Conservation (phyloP, 2,329 filamentous ascomycete genomes). For the Xylariales sp. region DNA sequence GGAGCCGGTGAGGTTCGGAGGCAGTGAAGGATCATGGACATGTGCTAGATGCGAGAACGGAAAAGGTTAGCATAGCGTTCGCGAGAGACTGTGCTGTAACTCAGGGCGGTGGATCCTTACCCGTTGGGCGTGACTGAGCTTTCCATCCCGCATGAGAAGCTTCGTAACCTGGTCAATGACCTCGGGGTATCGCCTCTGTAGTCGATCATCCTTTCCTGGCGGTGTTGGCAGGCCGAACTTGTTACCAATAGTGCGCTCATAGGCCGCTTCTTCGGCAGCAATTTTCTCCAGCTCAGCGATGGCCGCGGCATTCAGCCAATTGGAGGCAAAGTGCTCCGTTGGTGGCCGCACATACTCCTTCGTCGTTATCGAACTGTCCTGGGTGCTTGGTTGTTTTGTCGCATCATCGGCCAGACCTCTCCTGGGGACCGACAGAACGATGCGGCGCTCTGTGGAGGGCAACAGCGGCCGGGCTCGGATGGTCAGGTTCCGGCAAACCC, state of each 20-base stretch:
- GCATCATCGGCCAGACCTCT: slow-evolving; percentile 17
- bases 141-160: slow-evolving; percentile 86
- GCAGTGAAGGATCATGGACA: slow-evolving; percentile 75
- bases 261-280: slow-evolving; percentile 17
- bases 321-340: slow-evolving; percentile 20
- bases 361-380: slow-evolving; percentile 4
- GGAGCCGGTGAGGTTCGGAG: slow-evolving; percentile 83
- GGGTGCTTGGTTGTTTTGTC: slow-evolving; percentile 8
- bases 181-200: slow-evolving; percentile 81
- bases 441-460: slow-evolving; percentile 7
- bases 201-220: slow-evolving; percentile 47
- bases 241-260: slow-evolving; percentile 49
- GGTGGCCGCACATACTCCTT: slow-evolving; percentile 9
- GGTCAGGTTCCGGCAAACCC: slow-evolving; percentile 21
- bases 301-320: slow-evolving; percentile 22
- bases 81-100: not conserved
- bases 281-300: slow-evolving; percentile 22
- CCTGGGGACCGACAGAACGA: slow-evolving; percentile 12
- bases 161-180: slow-evolving; percentile 84
- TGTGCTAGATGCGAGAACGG: slow-evolving; percentile 61
- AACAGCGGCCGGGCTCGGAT: slow-evolving; percentile 19
- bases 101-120: slow-evolving; percentile 44
- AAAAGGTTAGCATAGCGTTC: too few species aligned
- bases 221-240: slow-evolving; percentile 72
- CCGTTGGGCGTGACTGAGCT: slow-evolving; percentile 83